phyloP scores from a whole-genome alignment of 192 early-diverging fungal species.

The Dispira simplex region DNA sequence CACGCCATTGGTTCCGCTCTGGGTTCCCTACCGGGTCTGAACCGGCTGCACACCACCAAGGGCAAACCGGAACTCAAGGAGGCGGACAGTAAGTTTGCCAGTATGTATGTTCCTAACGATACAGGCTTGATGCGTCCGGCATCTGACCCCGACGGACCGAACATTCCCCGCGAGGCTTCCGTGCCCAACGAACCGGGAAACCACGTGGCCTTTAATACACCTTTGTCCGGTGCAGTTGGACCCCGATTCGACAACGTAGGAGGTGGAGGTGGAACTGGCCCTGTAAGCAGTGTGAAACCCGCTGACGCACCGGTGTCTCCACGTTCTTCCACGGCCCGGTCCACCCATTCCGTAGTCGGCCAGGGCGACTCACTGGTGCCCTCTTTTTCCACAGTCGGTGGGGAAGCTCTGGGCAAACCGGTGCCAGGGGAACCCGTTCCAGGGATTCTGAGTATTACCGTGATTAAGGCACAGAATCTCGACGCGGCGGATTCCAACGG shows the following conservation, averaged over 20 bases:
- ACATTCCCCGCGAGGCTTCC: conserved; percentile 10
- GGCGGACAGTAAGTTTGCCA: conserved; percentile 15
- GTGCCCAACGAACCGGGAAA: neutral
- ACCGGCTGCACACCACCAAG: conserved; percentile 15
- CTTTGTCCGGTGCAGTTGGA: neutral
- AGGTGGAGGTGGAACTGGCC: neutral
- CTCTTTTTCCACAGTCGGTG: conserved; percentile 58
- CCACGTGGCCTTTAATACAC: neutral
- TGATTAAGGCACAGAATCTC: conserved; percentile 31
- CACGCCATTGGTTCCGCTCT: conserved; percentile 14
- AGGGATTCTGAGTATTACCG: conserved; percentile 18
- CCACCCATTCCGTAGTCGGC: conserved; percentile 22
- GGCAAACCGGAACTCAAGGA: conserved; percentile 18
- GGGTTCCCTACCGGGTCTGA: conserved; percentile 11
- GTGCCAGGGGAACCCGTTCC: too few relatives aligned
- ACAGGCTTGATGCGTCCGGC: conserved; percentile 17
- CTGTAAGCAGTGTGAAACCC: neutral
- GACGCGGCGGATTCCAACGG: conserved; percentile 38
- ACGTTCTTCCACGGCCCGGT: conserved; percentile 9
- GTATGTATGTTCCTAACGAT: conserved; percentile 13
- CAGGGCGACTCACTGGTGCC: conserved; percentile 35
- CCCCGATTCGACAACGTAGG: neutral
- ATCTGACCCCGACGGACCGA: conserved; percentile 16
- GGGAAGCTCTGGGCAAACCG: conserved; percentile 62
- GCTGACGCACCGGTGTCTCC: neutral